Percentiles rank a stretch among this genome's conserved stretches.
phyloP scores from a whole-genome alignment of 345 rosid genomes.

The Euclidium syriacum region DNA sequence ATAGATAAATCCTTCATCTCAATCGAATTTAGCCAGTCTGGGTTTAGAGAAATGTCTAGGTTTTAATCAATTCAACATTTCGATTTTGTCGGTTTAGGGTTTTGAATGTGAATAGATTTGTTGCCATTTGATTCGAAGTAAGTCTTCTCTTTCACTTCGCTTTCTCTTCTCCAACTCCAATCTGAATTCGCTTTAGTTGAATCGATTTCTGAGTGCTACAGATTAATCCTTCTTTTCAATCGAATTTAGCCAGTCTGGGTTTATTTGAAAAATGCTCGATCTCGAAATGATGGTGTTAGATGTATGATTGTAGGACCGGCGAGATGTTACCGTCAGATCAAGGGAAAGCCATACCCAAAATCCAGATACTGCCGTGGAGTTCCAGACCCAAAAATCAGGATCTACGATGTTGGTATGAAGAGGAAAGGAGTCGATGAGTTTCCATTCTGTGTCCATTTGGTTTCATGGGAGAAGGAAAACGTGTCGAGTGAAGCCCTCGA shows the following conservation, averaged over 20 bases:
- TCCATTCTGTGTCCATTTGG: slow-evolving; percentile 61
- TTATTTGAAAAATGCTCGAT: too few species aligned
- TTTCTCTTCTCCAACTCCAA: too few species aligned
- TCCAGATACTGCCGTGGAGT: slow-evolving; percentile 58
- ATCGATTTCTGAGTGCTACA: too few species aligned
- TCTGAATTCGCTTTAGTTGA: too few species aligned
- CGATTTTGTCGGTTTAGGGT: not conserved
- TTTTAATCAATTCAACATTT: not conserved
- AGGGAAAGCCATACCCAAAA: slow-evolving; percentile 60
- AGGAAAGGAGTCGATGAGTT: slow-evolving; percentile 59
- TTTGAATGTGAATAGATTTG: not conserved
- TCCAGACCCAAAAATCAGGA: slow-evolving; percentile 56
- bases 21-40: not conserved
- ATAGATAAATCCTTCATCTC: not conserved
- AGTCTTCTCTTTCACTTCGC: too few species aligned
- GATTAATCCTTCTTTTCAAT: too few species aligned
- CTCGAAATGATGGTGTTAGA: too few species aligned
- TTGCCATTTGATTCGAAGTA: not conserved
- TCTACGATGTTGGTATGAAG: slow-evolving; percentile 66
- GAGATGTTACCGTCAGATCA: slow-evolving; percentile 50
- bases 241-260: too few species aligned
- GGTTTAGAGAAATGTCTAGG: not conserved
- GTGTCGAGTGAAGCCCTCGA: slow-evolving; percentile 63
- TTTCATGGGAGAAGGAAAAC: slow-evolving; percentile 66
- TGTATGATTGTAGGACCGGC: slow-evolving; percentile 28